phyloP scores from a whole-genome alignment of 1,139 yeast species.

The Suhomyces guaymorum region DNA sequence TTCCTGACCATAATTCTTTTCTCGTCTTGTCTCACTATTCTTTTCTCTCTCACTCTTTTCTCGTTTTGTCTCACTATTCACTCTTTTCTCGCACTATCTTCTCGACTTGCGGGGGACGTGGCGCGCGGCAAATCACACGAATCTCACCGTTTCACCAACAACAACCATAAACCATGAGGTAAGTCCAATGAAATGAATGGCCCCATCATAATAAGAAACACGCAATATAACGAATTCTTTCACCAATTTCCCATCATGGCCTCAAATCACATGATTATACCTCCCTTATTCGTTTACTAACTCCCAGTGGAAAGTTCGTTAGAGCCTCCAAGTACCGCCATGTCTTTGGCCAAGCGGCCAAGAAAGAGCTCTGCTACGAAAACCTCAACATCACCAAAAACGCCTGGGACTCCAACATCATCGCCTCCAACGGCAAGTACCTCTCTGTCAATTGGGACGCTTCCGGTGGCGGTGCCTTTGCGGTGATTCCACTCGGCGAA shows the following conservation, averaged over 20 bases:
- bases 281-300: slow-evolving; percentile 9
- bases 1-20: no score
- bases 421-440: slow-evolving; percentile 77
- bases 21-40: no score
- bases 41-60: no score
- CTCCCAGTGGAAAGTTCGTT: slow-evolving; percentile 79
- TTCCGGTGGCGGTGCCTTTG: slow-evolving; percentile 97
- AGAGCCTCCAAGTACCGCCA: slow-evolving; percentile 97
- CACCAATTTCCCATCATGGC: background rate
- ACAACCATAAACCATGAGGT: slow-evolving; percentile 8
- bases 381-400: slow-evolving; percentile 82
- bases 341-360: slow-evolving; percentile 89
- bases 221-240: no score
- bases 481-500: slow-evolving; percentile 81
- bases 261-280: slow-evolving; percentile 6
- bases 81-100: no score
- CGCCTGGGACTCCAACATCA: slow-evolving; percentile 94
- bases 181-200: no score
- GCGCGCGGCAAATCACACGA: background rate
- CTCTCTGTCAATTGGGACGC: slow-evolving; percentile 90
- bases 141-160: slow-evolving; percentile 4
- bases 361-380: slow-evolving; percentile 86
- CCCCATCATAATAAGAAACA: no score
- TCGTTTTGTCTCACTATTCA: no score
- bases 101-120: no score